These are phyloP conservation scores for Lenwebbia sp. DNA, from an alignment of 345 rosid species.

Conservation along the genomic window DNA sequence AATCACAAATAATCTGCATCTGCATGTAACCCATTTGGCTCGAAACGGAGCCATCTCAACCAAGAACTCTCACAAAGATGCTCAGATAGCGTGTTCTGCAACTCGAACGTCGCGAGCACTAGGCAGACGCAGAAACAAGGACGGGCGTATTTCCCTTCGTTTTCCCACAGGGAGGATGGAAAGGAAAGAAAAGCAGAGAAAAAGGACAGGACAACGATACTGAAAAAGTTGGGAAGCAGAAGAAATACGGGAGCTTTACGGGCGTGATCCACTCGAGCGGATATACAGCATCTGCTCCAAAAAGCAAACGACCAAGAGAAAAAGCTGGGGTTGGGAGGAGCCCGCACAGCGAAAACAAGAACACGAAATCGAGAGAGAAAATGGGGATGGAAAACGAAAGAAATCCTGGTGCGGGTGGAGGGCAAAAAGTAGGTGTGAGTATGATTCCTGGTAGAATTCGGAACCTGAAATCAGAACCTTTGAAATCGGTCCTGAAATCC, in stretches of 20 bases:
- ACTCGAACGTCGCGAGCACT: neutral
- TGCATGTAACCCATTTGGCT: neutral
- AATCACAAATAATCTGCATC: neutral
- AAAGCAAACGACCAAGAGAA: neutral
- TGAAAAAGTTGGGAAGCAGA: neutral
- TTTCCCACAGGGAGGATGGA: neutral
- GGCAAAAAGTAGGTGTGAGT: too few species aligned
- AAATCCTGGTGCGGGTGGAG: neutral
- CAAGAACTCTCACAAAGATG: neutral
- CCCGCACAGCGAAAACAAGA: neutral
- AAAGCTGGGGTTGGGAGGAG: neutral
- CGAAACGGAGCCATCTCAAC: neutral
- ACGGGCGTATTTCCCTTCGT: neutral
- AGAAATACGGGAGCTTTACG: neutral
- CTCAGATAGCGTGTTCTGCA: neutral
- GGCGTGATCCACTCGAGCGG: neutral
- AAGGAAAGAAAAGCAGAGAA: neutral
- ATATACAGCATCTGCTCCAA: neutral
- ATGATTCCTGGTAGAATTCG: too few species aligned
- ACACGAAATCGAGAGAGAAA: neutral
- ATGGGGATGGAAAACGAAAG: neutral
- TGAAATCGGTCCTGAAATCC: too few species aligned
- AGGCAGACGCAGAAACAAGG: neutral
- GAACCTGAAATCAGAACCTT: too few species aligned
- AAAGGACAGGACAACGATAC: neutral